A percentile compares a stretch with the other conserved stretches of the same genome.
These are phyloP conservation scores for Pholiota molesta DNA, from an alignment of 768 basidiomycete genomes.

Conservation along the genomic window DNA sequence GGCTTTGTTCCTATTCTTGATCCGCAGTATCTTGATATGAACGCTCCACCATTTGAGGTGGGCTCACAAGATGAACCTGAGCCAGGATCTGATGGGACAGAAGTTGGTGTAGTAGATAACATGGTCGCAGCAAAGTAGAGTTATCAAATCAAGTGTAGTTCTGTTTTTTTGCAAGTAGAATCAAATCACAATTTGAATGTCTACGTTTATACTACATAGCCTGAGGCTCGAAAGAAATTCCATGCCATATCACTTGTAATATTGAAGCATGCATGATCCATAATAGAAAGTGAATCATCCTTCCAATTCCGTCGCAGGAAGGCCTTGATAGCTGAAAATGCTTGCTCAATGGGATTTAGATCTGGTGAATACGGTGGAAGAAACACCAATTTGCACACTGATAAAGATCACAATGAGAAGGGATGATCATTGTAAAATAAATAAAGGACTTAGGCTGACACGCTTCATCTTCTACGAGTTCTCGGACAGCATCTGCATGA, in stretches of 20 bases:
- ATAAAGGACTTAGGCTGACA: conserved; percentile 22
- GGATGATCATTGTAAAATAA: too few species aligned
- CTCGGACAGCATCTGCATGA: conserved; percentile 17
- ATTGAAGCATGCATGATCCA: conserved; percentile 24
- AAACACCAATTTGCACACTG: too few species aligned
- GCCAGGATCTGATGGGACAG: too few species aligned
- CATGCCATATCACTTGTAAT: conserved; percentile 26
- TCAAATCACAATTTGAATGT: not conserved
- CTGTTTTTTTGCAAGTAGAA: not conserved
- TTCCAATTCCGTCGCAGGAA: conserved; percentile 35
- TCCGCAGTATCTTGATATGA: too few species aligned
- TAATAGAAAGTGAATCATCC: conserved; percentile 24
- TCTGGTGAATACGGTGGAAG: conserved; percentile 39
- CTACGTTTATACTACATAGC: conserved; percentile 22
- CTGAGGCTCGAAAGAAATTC: conserved; percentile 25
- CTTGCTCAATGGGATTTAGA: conserved; percentile 37
- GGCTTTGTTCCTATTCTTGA: too few species aligned
- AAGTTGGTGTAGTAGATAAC: too few species aligned
- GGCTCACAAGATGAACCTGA: too few species aligned
- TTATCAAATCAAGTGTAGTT: not conserved
- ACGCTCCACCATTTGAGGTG: too few species aligned
- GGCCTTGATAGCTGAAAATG: conserved; percentile 30
- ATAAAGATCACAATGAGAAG: too few species aligned
- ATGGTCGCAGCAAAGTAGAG: too few species aligned
- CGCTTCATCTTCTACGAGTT: conserved; percentile 22